phyloP scores from a whole-genome alignment of 1,139 yeast species.

The Sugiyamaella grinbergsii region DNA sequence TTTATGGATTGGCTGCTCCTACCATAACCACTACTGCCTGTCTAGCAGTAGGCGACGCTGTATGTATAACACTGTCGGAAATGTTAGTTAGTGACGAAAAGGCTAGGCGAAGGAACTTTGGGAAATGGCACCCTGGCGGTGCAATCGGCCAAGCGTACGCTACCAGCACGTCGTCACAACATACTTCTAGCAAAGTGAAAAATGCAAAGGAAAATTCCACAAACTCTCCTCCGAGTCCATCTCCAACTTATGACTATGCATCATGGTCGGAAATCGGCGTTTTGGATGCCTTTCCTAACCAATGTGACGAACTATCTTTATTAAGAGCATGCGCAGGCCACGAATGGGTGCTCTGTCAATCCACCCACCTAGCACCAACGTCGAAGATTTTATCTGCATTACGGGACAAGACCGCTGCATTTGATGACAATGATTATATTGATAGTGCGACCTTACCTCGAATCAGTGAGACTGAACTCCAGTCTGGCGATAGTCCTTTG shows the following conservation, averaged over 20 bases:
- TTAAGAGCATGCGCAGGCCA: constrained; percentile 34
- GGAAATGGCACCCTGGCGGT: constrained; percentile 85
- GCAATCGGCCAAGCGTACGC: constrained; percentile 67
- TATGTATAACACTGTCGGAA: constrained; percentile 71
- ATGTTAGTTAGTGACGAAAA: constrained; percentile 58
- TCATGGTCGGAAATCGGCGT: constrained; percentile 21
- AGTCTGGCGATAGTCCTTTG: neutral
- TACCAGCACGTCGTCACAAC: too few species aligned
- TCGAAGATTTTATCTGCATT: neutral
- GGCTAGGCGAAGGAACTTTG: constrained; percentile 59
- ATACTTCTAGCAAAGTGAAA: too few species aligned
- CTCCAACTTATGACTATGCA: neutral
- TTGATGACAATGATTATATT: constrained; percentile 10
- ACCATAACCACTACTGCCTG: constrained; percentile 81
- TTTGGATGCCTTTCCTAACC: constrained; percentile 13
- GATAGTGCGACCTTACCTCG: constrained; percentile 16
- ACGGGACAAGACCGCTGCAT: constrained; percentile 6
- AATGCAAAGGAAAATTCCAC: neutral
- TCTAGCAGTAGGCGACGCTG: constrained; percentile 75
- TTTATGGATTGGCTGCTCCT: constrained; percentile 89
- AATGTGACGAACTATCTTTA: constrained; percentile 27
- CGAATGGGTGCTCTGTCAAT: constrained; percentile 24
- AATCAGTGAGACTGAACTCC: constrained; percentile 15
- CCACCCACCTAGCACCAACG: constrained; percentile 18
- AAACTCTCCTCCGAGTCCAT: neutral